phyloP scores from a whole-genome alignment of 345 rosid species.

The Trapa incisa region DNA sequence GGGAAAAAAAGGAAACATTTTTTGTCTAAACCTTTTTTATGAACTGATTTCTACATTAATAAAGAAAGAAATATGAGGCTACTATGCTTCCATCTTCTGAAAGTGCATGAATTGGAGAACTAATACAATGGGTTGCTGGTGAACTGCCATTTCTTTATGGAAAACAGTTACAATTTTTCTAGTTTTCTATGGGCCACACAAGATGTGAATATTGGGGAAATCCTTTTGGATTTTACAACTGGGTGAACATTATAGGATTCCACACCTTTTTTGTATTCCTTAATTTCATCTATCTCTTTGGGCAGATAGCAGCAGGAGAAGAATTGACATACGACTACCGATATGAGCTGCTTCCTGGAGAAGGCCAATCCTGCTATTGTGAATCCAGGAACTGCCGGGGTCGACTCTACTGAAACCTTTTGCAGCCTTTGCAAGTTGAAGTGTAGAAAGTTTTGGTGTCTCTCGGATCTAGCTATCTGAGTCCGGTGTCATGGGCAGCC shows the following conservation, averaged over 20 bases:
- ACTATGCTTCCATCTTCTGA: neutral
- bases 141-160: neutral
- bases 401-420: slow-evolving; percentile 26
- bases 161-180: neutral
- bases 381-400: slow-evolving; percentile 59
- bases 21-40: neutral
- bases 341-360: slow-evolving; percentile 36
- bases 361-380: slow-evolving; percentile 61
- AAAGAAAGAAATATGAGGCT: neutral
- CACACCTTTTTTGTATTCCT: neutral
- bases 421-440: neutral
- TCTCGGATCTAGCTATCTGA: neutral
- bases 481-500: neutral
- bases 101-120: neutral
- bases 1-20: too few relatives aligned
- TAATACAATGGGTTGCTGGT: too few relatives aligned
- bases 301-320: slow-evolving; percentile 90
- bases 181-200: neutral
- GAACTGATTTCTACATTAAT: neutral
- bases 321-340: slow-evolving; percentile 66
- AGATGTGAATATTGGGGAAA: neutral
- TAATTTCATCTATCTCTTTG: neutral
- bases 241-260: neutral
- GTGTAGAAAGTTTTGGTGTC: neutral
- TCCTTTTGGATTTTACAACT: neutral